phyloP scores from a whole-genome alignment of 805 yeast genomes.

The Candida coleopterorum region DNA sequence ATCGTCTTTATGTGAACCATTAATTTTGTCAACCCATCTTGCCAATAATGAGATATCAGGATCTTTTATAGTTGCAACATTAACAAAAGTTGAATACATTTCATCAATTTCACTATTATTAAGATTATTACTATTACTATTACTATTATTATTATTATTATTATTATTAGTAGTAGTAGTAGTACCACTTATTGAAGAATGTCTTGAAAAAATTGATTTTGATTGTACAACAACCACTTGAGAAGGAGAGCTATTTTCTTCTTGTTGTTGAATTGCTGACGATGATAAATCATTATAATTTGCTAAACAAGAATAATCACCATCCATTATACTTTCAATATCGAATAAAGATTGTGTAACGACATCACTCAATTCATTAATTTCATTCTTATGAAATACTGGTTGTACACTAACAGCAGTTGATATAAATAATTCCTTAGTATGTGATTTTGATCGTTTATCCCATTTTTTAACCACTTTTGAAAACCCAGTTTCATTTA shows the following conservation, averaged over 20 bases:
- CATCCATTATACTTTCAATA: conserved; percentile 55
- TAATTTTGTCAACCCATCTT: conserved; percentile 38
- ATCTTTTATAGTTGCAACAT: conserved; percentile 42
- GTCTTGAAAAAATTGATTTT: conserved; percentile 1
- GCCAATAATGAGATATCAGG: conserved; percentile 32
- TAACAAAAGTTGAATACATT: conserved; percentile 64
- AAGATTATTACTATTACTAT: too few species aligned
- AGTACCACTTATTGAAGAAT: conserved; percentile 11
- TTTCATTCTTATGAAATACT: conserved; percentile 85
- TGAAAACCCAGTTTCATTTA: conserved; percentile 93
- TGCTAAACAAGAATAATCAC: conserved; percentile 33
- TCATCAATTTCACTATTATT: conserved; percentile 56
- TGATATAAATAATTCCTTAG: conserved; percentile 84
- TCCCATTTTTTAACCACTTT: conserved; percentile 98
- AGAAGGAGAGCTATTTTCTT: not conserved
- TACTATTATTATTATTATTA: too few species aligned
- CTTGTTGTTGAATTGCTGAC: not conserved
- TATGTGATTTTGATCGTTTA: conserved; percentile 89
- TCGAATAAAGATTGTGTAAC: conserved; percentile 66
- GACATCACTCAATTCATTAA: conserved; percentile 77
- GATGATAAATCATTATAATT: conserved; percentile 10
- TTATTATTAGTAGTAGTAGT: too few species aligned
- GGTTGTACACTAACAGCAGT: conserved; percentile 97
- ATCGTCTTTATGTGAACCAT: conserved; percentile 12
- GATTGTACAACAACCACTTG: not conserved